Evolutionary conservation across 2,329 filamentous ascomycete genomes (phyloP), one percentile per base, ranked within the genome.

Genomic region (Paraconiothyrium brasiliense): DNA sequence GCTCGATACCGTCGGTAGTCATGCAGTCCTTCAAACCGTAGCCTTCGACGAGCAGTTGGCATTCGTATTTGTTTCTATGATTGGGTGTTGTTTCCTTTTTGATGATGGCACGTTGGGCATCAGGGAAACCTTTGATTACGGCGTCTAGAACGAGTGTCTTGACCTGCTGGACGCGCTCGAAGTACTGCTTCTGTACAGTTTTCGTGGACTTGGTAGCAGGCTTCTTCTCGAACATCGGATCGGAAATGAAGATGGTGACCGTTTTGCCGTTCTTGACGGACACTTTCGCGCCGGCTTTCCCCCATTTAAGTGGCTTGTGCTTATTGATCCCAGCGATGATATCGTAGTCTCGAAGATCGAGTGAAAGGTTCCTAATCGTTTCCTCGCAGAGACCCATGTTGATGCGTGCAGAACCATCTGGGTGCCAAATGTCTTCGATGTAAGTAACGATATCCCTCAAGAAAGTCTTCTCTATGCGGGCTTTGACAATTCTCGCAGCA

Each of bases 391-490:
- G 88, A 67, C 91, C 89, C 71, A 98, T 87, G 46, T 91, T 89
- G 60, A 99, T 86, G 67, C 90, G 93, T 43, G 90, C 54, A 16
- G 41, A 90, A 43, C 89, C 87, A 46, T 89, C 87, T 0, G 87
- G 85, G n/a, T 90, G 89, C 92, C 94, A 98, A 66, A 92, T 90
- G 67, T 97, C 93, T 72, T 97, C 93, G 35, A 97, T 87, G 69
- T 89, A 95, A 52, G 86, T 85, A 61, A 97, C 87, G 47, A 90
- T 86, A 72, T 99, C 95, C 20, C 89, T 88, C 13, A 99, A 83
- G 71, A 90, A 97, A 0, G 94, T 97, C 84, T 97, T 97, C 78
- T 98, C 94, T 59, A 99, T 96, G 49, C 94, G 89, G 16, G 90
- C 93, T 79, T 98, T 97, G 68, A 97, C 94, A 44, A 97, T 89